Evolutionary conservation across 78 protist genomes (phyloP).

Genomic region (Tieghemostelium lacteum): DNA sequence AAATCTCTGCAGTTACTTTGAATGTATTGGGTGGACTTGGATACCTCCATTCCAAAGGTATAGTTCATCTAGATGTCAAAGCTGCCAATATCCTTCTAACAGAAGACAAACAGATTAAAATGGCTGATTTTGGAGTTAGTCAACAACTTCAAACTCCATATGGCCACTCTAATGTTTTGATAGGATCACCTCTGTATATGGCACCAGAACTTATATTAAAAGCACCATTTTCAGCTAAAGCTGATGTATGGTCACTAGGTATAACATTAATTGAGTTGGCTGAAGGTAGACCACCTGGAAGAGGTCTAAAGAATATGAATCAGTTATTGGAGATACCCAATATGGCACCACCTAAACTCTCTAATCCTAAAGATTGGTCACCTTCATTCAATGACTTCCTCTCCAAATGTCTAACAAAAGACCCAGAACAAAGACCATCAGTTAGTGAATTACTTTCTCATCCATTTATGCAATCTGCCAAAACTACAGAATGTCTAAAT

Average conservation of each 20-base stretch:
- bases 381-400: slow-evolving; percentile 86
- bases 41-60: slow-evolving; percentile 82
- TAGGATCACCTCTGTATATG: slow-evolving; percentile 86
- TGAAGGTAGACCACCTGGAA: slow-evolving; percentile 81
- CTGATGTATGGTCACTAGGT: slow-evolving; percentile 82
- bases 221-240: slow-evolving; percentile 68
- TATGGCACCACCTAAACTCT: slow-evolving; percentile 83
- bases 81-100: slow-evolving; percentile 86
- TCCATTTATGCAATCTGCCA: slow-evolving; percentile 58
- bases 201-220: slow-evolving; percentile 81
- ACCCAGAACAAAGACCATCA: slow-evolving; percentile 86
- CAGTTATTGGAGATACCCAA: slow-evolving; percentile 80
- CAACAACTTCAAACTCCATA: slow-evolving; percentile 64
- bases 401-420: slow-evolving; percentile 84
- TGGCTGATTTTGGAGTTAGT: slow-evolving; percentile 84
- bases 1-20: slow-evolving; percentile 55
- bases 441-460: slow-evolving; percentile 79
- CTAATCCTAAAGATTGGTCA: slow-evolving; percentile 79
- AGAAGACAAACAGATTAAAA: slow-evolving; percentile 52
- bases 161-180: slow-evolving; percentile 53
- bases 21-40: slow-evolving; percentile 82
- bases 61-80: slow-evolving; percentile 91
- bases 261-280: slow-evolving; percentile 82
- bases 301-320: slow-evolving; percentile 71
- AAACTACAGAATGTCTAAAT: slow-evolving; percentile 35